These are phyloP conservation scores for Pyropia yezoensis DNA, from an alignment of 23 red algal species.

Conservation along the genomic window DNA sequence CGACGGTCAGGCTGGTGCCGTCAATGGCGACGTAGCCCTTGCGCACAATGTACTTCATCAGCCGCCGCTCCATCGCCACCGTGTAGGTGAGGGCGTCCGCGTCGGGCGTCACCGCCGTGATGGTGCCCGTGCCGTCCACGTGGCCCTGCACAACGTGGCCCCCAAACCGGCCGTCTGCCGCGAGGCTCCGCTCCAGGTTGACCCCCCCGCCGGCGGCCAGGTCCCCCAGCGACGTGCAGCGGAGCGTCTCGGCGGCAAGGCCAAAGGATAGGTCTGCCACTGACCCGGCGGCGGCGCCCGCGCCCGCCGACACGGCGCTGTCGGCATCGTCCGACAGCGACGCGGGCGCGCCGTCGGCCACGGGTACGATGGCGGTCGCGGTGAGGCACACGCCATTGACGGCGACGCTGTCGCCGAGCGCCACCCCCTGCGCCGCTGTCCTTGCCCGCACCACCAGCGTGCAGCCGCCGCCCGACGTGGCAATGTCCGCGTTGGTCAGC, in stretches of 20 bases:
- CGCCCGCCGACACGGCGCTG: no score
- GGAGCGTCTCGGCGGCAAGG: constrained; percentile 87
- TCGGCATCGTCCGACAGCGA: no score
- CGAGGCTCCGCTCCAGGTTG: constrained; percentile 85
- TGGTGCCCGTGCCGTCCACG: constrained; percentile 81
- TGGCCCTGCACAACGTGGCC: constrained; percentile 99
- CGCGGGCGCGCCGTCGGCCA: no score
- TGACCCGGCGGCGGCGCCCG: neutral
- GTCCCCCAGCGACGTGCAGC: constrained; percentile 76
- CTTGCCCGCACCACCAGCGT: constrained; percentile 8
- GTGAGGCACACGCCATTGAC: constrained; percentile 96
- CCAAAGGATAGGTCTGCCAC: constrained; percentile 40
- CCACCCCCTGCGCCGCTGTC: constrained; percentile 28
- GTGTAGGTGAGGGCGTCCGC: constrained; percentile 78
- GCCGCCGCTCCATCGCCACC: constrained; percentile 18
- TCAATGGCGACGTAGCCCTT: constrained; percentile 94
- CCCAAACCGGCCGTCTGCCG: constrained; percentile 80
- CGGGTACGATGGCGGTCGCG: constrained; percentile 16
- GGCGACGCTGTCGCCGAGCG: constrained; percentile 83
- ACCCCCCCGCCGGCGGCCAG: constrained; percentile 37
- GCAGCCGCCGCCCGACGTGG: constrained; percentile 22
- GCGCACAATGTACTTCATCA: constrained; percentile 75
- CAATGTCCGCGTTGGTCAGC: constrained; percentile 31
- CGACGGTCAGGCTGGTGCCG: constrained; percentile 88
- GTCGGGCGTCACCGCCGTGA: constrained; percentile 44